These are phyloP conservation scores for Aspergillus pseudoglaucus DNA, from an alignment of 2,329 filamentous ascomycete species.

Conservation along the genomic window DNA sequence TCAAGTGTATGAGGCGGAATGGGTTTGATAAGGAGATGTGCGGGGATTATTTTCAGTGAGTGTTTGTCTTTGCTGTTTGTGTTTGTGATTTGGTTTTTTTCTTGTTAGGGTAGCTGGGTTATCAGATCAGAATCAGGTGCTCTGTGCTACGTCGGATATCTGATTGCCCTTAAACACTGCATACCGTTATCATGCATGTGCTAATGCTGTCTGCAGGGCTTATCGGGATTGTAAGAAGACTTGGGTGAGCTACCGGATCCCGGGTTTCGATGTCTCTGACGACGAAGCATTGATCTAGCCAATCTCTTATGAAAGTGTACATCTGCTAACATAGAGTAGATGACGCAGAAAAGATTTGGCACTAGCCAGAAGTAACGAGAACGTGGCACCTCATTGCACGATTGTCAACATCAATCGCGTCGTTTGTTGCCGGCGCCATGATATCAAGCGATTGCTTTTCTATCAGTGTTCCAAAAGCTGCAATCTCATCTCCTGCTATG, in stretches of 20 bases:
- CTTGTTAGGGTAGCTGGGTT: background rate
- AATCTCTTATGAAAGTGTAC: background rate
- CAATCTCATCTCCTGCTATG: too few relatives aligned
- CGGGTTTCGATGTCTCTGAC: background rate
- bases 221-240: slow-evolving; percentile 92
- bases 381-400: too few relatives aligned
- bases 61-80: background rate
- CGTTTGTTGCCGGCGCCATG: too few relatives aligned
- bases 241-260: slow-evolving; percentile 60
- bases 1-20: slow-evolving; percentile 84
- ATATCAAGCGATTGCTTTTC: too few relatives aligned
- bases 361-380: background rate
- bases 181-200: background rate
- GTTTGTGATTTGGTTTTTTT: background rate
- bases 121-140: background rate
- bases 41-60: slow-evolving; percentile 89
- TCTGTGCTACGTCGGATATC: background rate
- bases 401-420: background rate
- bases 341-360: slow-evolving; percentile 24
- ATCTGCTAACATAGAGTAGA: slow-evolving; percentile 8
- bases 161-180: background rate
- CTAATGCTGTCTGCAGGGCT: slow-evolving; percentile 50
- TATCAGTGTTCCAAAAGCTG: too few relatives aligned
- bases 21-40: slow-evolving; percentile 84
- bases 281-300: background rate